A percentile compares a stretch with the other conserved stretches of the same genome.
Evolutionary conservation across 208 protist species (phyloP).

Genomic region (Trichomonas gallinae): DNA sequence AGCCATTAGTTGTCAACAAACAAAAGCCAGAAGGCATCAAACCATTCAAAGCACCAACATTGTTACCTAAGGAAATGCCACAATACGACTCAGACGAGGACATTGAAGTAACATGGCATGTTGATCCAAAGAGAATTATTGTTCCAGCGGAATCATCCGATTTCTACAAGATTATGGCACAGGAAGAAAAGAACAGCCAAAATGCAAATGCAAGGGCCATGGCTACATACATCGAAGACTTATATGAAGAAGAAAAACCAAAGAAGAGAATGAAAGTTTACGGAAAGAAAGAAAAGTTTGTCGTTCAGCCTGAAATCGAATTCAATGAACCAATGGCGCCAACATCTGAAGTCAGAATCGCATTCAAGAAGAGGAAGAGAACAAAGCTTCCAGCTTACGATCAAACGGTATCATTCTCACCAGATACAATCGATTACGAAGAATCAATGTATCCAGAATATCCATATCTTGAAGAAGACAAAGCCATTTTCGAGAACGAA

Average conservation of each 20-base stretch:
- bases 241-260: background rate
- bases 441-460: background rate
- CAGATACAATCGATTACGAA: background rate
- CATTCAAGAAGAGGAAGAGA: background rate
- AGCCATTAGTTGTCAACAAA: too few species aligned
- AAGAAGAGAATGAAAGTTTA: background rate
- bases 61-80: too few species aligned
- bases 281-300: background rate
- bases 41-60: too few species aligned
- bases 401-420: background rate
- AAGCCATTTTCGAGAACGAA: background rate
- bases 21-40: too few species aligned
- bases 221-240: background rate
- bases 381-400: background rate
- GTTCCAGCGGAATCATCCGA: background rate
- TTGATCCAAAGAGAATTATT: background rate
- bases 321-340: background rate
- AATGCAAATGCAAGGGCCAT: background rate
- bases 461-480: background rate
- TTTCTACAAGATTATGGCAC: background rate
- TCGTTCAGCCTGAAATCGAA: background rate
- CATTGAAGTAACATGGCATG: background rate
- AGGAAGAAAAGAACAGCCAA: background rate
- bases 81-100: background rate
- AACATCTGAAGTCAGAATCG: background rate